Conservation (phyloP, 345 rosid genomes). For the Aurinia saxatilis region DNA sequence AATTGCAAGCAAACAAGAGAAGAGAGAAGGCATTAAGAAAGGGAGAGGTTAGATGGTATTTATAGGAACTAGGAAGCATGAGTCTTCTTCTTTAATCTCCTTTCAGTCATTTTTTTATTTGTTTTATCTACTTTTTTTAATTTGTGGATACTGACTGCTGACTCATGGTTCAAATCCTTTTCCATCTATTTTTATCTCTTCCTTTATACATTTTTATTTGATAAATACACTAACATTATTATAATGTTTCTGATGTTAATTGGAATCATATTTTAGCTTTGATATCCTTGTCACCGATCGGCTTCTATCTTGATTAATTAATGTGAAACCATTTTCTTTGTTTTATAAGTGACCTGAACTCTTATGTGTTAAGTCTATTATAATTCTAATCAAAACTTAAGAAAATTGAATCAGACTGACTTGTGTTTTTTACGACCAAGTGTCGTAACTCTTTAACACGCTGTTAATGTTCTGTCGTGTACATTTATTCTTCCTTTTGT, state of each 20-base stretch:
- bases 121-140: background rate
- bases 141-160: conserved; percentile 23
- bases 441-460: background rate
- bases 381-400: too few species aligned
- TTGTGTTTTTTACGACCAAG: background rate
- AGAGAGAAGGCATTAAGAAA: background rate
- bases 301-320: background rate
- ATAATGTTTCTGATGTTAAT: background rate
- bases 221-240: background rate
- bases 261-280: conserved; percentile 10
- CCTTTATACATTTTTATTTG: background rate
- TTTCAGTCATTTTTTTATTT: background rate
- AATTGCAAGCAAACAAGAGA: background rate
- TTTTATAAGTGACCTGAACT: background rate
- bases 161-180: conserved; percentile 36
- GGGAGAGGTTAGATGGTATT: background rate
- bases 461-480: background rate
- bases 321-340: background rate
- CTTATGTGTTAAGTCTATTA: background rate
- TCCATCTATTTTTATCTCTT: conserved; percentile 5
- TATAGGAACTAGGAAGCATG: background rate
- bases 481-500: background rate
- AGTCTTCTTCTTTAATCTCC: background rate
- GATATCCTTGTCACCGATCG: background rate
- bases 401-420: too few species aligned